Evolutionary conservation across 768 basidiomycete species (phyloP).

Genomic region (Epithele typhae): DNA sequence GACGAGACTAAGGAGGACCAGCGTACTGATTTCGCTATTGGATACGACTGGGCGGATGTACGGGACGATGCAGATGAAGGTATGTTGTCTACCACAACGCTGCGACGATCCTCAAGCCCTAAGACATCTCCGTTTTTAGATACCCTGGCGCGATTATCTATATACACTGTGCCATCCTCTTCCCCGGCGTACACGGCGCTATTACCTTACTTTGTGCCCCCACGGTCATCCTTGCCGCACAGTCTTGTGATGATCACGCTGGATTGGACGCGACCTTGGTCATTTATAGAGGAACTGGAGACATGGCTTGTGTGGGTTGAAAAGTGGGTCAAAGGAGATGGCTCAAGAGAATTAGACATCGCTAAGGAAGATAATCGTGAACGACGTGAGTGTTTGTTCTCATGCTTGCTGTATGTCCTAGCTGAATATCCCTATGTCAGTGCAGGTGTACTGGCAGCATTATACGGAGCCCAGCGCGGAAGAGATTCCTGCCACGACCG

Average conservation of each 20-base stretch:
- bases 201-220: slow-evolving; percentile 75
- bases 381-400: slow-evolving; percentile 46
- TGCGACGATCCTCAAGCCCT: too few species aligned
- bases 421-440: slow-evolving; percentile 34
- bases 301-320: slow-evolving; percentile 88
- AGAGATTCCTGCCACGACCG: slow-evolving; percentile 56
- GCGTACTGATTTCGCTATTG: slow-evolving; percentile 75
- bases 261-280: slow-evolving; percentile 95
- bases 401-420: not conserved
- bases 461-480: slow-evolving; percentile 79
- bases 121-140: slow-evolving; percentile 43
- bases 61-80: slow-evolving; percentile 95
- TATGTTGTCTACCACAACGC: slow-evolving; percentile 28
- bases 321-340: slow-evolving; percentile 68
- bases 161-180: slow-evolving; percentile 86
- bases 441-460: slow-evolving; percentile 86
- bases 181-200: slow-evolving; percentile 66
- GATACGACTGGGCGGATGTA: slow-evolving; percentile 90
- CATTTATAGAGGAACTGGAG: slow-evolving; percentile 80
- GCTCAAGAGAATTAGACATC: slow-evolving; percentile 67
- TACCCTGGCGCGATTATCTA: slow-evolving; percentile 81
- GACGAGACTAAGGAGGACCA: slow-evolving; percentile 58
- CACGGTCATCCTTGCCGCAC: slow-evolving; percentile 59
- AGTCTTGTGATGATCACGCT: slow-evolving; percentile 80
- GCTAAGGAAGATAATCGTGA: slow-evolving; percentile 78